These are phyloP conservation scores for Amaranthus palmeri DNA, from an alignment of 148 eudicot genomes.

Conservation along the genomic window DNA sequence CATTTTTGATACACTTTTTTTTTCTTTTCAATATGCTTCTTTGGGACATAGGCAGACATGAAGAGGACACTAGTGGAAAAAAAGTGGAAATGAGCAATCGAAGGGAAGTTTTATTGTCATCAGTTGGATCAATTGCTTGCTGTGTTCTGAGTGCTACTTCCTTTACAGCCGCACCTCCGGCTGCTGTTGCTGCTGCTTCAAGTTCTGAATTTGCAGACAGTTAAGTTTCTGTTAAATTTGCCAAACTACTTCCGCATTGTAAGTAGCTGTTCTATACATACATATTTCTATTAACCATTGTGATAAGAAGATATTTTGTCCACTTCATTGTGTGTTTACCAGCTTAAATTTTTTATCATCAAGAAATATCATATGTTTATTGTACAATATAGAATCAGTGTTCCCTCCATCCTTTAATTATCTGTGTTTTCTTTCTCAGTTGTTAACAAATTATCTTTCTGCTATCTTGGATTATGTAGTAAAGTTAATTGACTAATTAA, in stretches of 20 bases:
- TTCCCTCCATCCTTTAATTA: no score
- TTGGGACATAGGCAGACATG: constrained; percentile 1
- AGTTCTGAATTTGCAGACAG: constrained; percentile 65
- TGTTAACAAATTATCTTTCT: no score
- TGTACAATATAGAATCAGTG: no score
- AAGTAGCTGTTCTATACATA: not conserved
- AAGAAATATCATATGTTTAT: not conserved
- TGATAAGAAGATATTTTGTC: not conserved
- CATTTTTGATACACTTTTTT: not conserved
- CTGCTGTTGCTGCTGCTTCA: constrained; percentile 21
- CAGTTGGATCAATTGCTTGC: constrained; percentile 18
- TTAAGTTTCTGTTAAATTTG: constrained; percentile 20
- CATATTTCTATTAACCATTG: not conserved
- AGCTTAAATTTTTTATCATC: not conserved
- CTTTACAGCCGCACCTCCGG: not conserved
- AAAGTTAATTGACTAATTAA: no score
- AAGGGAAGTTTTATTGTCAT: constrained; percentile 24
- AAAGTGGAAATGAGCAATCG: constrained; percentile 12
- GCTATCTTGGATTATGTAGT: no score
- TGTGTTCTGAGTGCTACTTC: not conserved
- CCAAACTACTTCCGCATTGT: not conserved
- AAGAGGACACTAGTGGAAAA: not conserved
- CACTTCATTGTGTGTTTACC: no score
- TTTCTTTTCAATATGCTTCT: not conserved
- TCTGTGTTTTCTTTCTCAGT: no score